Evolutionary conservation across 768 basidiomycete genomes (phyloP), one percentile per base, ranked within the genome.

Genomic region (Rhodotorula paludigena): DNA sequence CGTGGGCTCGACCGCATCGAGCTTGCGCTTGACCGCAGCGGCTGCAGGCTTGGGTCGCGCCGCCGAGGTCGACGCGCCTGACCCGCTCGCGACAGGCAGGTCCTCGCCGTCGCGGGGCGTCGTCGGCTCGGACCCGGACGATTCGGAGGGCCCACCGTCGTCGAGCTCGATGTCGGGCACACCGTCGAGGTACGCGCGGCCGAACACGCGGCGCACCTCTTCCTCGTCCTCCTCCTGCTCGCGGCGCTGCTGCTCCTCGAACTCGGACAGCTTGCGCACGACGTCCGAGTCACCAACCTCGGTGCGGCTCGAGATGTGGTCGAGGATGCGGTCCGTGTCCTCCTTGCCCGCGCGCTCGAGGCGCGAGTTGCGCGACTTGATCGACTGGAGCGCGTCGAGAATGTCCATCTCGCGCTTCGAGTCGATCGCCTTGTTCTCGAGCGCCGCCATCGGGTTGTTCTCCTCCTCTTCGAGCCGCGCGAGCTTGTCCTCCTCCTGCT

Each of bases 401-500:
- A 94, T 88, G 76, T 97, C 96, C 96, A 99, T 99, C 80, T 97
- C 94, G 58, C 93, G 85, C 78, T 94, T 92, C 41, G 90, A 90
- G 80, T 94, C 90, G 51, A 86, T 82, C 41, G 91, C 92, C 59
- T 90, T 87, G 78, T 90, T 90, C 83, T 99, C 96, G 53, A 98
- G 82, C 38, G 85, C 89, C 76, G 93, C 92, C 94, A 99, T 99
- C 5, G 96, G 92, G 75, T 96, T 91, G 78, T 92, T 66, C 78
- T 92, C 91, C 74, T 92, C 92, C 76, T 89, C 92, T 75, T 93
- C 92, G 32, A 92, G 78, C 76, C 87, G 87, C 33, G 88, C 88
- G 32, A 92, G 82, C 57, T 87, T 82, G 72, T 99, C 94, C 76
- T 87, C 88, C 75, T 90, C 89, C 71, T 83, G 74, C 16, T 69